Conservation (phyloP, 768 basidiomycete species). For the Paxillus involutus region DNA sequence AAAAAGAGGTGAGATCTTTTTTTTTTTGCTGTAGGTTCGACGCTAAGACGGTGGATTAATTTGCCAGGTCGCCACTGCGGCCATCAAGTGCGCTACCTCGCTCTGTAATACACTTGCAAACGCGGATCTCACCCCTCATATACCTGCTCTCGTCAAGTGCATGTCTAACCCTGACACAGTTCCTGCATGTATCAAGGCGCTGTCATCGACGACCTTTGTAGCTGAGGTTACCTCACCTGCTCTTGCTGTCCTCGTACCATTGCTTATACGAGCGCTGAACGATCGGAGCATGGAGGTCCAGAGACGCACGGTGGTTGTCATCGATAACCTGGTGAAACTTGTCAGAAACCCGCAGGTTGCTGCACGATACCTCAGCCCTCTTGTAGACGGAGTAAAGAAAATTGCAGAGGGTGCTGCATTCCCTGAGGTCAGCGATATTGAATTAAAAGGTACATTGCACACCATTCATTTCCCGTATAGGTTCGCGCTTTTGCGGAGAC, state of each 20-base stretch:
- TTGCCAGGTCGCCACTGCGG: slow-evolving; percentile 76
- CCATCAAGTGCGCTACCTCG: slow-evolving; percentile 84
- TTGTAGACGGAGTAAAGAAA: slow-evolving; percentile 89
- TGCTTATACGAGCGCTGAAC: slow-evolving; percentile 87
- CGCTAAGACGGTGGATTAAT: slow-evolving; percentile 8
- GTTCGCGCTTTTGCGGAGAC: slow-evolving; percentile 91
- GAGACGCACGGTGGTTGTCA: slow-evolving; percentile 89
- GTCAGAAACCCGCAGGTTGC: slow-evolving; percentile 90
- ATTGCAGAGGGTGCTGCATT: slow-evolving; percentile 91
- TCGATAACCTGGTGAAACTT: slow-evolving; percentile 96
- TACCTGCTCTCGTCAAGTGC: slow-evolving; percentile 86
- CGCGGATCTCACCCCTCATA: slow-evolving; percentile 88
- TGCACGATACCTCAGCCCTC: slow-evolving; percentile 80
- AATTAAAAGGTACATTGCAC: slow-evolving; percentile 1
- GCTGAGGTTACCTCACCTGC: slow-evolving; percentile 97
- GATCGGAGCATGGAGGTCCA: slow-evolving; percentile 97
- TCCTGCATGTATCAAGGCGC: slow-evolving; percentile 89
- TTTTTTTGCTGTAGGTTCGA: background rate
- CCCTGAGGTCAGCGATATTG: slow-evolving; percentile 67
- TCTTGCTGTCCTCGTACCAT: slow-evolving; percentile 91
- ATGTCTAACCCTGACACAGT: slow-evolving; percentile 91
- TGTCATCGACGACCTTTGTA: slow-evolving; percentile 95
- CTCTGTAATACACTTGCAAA: slow-evolving; percentile 92
- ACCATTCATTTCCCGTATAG: slow-evolving; percentile 34
- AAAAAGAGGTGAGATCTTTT: slow-evolving; percentile 67